Conservation (phyloP, 2,329 filamentous ascomycete species). For the Phyllosticta citrichinensis region DNA sequence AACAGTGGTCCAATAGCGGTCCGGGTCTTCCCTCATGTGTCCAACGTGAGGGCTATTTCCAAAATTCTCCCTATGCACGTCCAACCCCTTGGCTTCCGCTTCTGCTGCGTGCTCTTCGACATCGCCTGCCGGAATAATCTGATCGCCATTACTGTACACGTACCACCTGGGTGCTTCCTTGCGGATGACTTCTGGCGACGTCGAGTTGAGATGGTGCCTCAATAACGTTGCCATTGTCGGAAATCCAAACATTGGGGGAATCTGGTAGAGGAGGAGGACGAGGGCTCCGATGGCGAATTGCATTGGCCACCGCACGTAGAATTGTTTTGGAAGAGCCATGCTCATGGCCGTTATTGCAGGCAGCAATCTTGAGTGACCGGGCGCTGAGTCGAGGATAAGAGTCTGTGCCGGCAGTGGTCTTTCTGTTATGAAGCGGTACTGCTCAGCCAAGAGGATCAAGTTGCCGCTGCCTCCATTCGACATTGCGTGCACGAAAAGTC, state of each 20-base stretch:
- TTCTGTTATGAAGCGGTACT: constrained; percentile 18
- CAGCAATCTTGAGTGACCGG: constrained; percentile 14
- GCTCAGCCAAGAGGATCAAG: constrained; percentile 22
- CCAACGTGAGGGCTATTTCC: constrained; percentile 51
- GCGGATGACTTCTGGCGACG: neutral
- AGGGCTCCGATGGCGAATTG: neutral
- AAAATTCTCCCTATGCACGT: constrained; percentile 43
- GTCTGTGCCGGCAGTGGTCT: constrained; percentile 19
- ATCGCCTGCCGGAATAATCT: constrained; percentile 46
- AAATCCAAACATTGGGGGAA: constrained; percentile 1
- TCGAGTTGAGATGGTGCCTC: neutral
- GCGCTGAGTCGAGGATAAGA: constrained; percentile 25
- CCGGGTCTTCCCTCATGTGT: constrained; percentile 47
- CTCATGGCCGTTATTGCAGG: constrained; percentile 2
- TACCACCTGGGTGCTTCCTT: constrained; percentile 40
- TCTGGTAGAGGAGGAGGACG: constrained; percentile 2
- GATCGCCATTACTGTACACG: constrained; percentile 49
- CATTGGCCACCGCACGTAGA: constrained; percentile 2
- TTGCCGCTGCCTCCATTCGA: constrained; percentile 28
- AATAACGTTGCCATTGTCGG: neutral
- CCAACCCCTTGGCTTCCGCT: constrained; percentile 41
- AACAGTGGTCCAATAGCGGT: constrained; percentile 47
- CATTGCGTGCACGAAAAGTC: constrained; percentile 25
- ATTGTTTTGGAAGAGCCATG: neutral
- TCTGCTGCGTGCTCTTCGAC: constrained; percentile 44